A percentile compares a stretch with the other conserved stretches of the same genome.
Conservation (phyloP, 2,329 filamentous ascomycete species). For the Cryphonectria naterciae region DNA sequence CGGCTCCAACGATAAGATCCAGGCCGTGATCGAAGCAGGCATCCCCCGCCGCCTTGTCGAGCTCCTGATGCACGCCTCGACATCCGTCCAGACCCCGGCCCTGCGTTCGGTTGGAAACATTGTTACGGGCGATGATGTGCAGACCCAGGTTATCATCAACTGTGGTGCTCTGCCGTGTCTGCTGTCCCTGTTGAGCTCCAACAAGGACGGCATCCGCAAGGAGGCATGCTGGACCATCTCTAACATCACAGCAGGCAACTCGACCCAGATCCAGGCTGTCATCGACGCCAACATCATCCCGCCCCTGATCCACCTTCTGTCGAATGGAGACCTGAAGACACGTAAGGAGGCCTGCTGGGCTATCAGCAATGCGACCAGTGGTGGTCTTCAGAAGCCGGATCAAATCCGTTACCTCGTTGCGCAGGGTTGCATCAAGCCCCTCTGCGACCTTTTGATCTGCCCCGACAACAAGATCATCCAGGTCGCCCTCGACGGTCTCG, state of each 20-base stretch:
- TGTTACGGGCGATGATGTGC: constrained; percentile 96
- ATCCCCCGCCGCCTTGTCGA: constrained; percentile 96
- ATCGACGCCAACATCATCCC: constrained; percentile 97
- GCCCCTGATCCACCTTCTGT: constrained; percentile 91
- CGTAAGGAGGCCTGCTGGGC: constrained; percentile 99
- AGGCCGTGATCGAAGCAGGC: constrained; percentile 97
- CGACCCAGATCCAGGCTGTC: constrained; percentile 94
- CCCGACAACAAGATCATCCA: constrained; percentile 99
- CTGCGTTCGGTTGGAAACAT: constrained; percentile 98
- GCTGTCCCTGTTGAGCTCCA: constrained; percentile 91
- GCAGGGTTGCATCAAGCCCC: constrained; percentile 94
- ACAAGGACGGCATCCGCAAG: constrained; percentile 98
- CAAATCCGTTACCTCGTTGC: constrained; percentile 95
- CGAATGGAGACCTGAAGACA: constrained; percentile 98
- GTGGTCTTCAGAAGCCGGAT: constrained; percentile 96
- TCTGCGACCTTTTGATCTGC: constrained; percentile 93
- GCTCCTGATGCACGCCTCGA: constrained; percentile 96
- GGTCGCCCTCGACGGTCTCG: constrained; percentile 93
- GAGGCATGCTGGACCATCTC: constrained; percentile 99
- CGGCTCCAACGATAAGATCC: constrained; percentile 98
- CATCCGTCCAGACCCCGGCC: constrained; percentile 95
- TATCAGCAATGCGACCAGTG: constrained; percentile 97
- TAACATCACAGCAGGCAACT: constrained; percentile 98
- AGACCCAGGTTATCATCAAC: constrained; percentile 99
- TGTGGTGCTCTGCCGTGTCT: constrained; percentile 90